Conservation (phyloP, 345 rosid species). For the Brassica juncea region DNA sequence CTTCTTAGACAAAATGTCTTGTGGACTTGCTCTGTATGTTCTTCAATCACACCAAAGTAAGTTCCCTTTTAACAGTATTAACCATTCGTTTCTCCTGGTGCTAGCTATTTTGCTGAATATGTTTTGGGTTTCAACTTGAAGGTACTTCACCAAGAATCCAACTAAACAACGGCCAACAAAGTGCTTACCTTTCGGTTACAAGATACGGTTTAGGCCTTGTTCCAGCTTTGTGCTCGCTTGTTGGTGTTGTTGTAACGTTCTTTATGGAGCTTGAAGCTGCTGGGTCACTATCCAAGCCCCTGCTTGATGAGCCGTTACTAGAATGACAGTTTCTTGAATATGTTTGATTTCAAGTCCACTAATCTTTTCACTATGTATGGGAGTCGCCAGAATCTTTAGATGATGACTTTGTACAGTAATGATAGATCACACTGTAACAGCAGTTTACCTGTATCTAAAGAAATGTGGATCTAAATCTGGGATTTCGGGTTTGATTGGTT, state of each 20-base stretch:
- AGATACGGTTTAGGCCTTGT: slow-evolving; percentile 87
- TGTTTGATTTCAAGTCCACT: slow-evolving; percentile 10
- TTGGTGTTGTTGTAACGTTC: slow-evolving; percentile 69
- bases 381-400: slow-evolving; percentile 4
- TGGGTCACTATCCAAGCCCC: slow-evolving; percentile 40
- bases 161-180: slow-evolving; percentile 27
- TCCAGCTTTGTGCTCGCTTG: slow-evolving; percentile 76
- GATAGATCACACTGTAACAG: slow-evolving; percentile 22
- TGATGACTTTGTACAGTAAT: slow-evolving; percentile 27
- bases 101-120: neutral
- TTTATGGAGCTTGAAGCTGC: slow-evolving; percentile 51
- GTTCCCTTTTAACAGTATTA: slow-evolving; percentile 25
- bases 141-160: slow-evolving; percentile 50
- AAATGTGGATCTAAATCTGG: neutral
- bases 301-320: slow-evolving; percentile 54
- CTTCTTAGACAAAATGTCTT: slow-evolving; percentile 89
- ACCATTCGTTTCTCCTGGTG: neutral
- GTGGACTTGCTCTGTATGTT: slow-evolving; percentile 75
- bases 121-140: slow-evolving; percentile 32
- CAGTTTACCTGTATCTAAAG: neutral
- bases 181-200: slow-evolving; percentile 55
- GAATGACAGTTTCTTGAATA: slow-evolving; percentile 40
- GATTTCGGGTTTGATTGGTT: slow-evolving; percentile 17
- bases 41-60: slow-evolving; percentile 91
- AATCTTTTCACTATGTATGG: neutral